A percentile compares a stretch with the other conserved stretches of the same genome.
Evolutionary conservation across 768 basidiomycete species (phyloP).

Genomic region (Amanita pallidorosea): DNA sequence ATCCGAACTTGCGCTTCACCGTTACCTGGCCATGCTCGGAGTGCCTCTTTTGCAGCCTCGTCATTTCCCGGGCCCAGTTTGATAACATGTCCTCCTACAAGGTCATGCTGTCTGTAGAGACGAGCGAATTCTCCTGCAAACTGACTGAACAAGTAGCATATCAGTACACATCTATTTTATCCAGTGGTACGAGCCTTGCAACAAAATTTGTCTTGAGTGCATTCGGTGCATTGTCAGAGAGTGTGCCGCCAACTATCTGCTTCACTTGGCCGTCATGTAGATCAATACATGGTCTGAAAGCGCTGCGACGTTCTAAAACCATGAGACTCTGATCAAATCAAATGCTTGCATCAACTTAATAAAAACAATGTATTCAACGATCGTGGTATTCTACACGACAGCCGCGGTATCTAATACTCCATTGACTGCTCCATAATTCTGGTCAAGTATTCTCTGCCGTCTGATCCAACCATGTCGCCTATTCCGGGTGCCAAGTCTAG

Average conservation of each 20-base stretch:
- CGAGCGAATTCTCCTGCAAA: conserved; percentile 71
- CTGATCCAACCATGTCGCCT: conserved; percentile 70
- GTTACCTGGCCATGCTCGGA: conserved; percentile 75
- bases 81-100: conserved; percentile 90
- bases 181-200: conserved; percentile 49
- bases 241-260: conserved; percentile 94
- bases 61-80: conserved; percentile 91
- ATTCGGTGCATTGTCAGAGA: conserved; percentile 56
- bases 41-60: conserved; percentile 74
- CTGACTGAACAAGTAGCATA: conserved; percentile 35
- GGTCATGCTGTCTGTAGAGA: conserved; percentile 57
- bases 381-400: neutral
- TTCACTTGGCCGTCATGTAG: conserved; percentile 94
- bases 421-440: conserved; percentile 72
- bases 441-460: conserved; percentile 75
- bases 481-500: conserved; percentile 89
- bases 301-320: conserved; percentile 31
- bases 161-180: conserved; percentile 3
- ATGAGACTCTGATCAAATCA: conserved; percentile 6
- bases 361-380: neutral
- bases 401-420: conserved; percentile 44
- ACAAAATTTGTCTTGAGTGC: conserved; percentile 83
- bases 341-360: neutral
- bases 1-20: neutral
- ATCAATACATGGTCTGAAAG: conserved; percentile 93